Conservation (phyloP, 192 early-diverging fungal genomes). For the Coemansia pectinata region DNA sequence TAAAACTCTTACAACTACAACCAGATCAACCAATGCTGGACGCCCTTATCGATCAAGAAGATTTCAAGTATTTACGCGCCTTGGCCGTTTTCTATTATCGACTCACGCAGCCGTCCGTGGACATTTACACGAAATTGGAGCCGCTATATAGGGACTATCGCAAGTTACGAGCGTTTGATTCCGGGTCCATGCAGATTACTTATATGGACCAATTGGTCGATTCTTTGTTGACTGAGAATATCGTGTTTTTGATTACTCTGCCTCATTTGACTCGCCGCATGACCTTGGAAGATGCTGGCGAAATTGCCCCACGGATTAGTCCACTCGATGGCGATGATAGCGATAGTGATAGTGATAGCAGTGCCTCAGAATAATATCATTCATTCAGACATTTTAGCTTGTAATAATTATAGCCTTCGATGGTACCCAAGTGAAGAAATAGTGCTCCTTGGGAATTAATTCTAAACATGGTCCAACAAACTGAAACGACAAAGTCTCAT, state of each 20-base stretch:
- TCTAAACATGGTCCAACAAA: too few relatives aligned
- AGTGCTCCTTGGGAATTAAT: too few relatives aligned
- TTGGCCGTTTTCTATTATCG: constrained; percentile 89
- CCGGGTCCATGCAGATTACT: constrained; percentile 56
- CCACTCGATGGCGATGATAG: constrained; percentile 59
- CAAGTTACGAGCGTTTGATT: constrained; percentile 64
- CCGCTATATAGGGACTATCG: constrained; percentile 82
- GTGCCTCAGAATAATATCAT: not conserved
- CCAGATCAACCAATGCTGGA: constrained; percentile 85
- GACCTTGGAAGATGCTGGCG: constrained; percentile 81
- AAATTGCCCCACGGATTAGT: constrained; percentile 77
- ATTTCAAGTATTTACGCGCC: constrained; percentile 90
- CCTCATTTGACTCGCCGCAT: constrained; percentile 79
- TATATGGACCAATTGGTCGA: constrained; percentile 95
- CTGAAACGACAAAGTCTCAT: too few relatives aligned
- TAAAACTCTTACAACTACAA: constrained; percentile 93
- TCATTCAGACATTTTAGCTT: too few relatives aligned
- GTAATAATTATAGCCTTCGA: too few relatives aligned
- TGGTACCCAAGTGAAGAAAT: too few relatives aligned
- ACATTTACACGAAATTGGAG: constrained; percentile 86
- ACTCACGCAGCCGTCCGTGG: constrained; percentile 69
- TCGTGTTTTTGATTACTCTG: constrained; percentile 87
- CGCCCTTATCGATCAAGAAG: constrained; percentile 77
- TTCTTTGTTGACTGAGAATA: constrained; percentile 84
- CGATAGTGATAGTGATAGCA: constrained; percentile 41